phyloP scores from a whole-genome alignment of 2,329 filamentous ascomycete species.

The Aspergillus sp. region DNA sequence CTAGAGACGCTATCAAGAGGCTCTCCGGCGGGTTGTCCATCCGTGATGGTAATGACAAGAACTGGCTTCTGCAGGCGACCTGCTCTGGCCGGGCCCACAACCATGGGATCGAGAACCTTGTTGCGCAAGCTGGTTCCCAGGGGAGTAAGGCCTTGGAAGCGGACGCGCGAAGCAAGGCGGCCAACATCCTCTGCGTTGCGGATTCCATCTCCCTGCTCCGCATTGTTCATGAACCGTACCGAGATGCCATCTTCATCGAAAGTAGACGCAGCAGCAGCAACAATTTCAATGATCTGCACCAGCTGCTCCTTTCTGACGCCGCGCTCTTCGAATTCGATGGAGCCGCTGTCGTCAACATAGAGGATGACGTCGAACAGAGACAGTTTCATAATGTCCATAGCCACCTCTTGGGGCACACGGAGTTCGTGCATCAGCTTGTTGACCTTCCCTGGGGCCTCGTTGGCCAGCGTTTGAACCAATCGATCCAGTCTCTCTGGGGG shows the following conservation, averaged over 20 bases:
- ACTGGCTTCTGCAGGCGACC: constrained; percentile 63
- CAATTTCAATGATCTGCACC: constrained; percentile 63
- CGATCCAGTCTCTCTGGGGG: constrained; percentile 52
- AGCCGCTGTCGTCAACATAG: constrained; percentile 69
- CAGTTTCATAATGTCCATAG: constrained; percentile 64
- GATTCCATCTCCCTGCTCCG: constrained; percentile 56
- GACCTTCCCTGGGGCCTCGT: constrained; percentile 47
- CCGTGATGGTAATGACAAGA: constrained; percentile 66
- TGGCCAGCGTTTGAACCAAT: constrained; percentile 35
- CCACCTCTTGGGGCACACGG: constrained; percentile 61
- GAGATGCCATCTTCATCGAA: constrained; percentile 70
- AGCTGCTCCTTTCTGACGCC: constrained; percentile 68
- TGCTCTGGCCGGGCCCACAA: constrained; percentile 55
- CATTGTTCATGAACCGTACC: constrained; percentile 70
- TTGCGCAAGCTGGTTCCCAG: constrained; percentile 64
- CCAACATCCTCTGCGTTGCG: constrained; percentile 60
- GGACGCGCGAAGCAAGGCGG: constrained; percentile 58
- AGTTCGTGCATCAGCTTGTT: constrained; percentile 59
- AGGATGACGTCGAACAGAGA: constrained; percentile 64
- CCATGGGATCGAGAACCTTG: constrained; percentile 65
- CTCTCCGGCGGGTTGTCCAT: constrained; percentile 67
- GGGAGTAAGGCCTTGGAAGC: constrained; percentile 67
- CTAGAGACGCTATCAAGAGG: constrained; percentile 58
- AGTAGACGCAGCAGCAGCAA: constrained; percentile 65
- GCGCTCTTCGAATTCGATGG: constrained; percentile 68